Percentiles rank a stretch among this genome's conserved stretches.
Conservation (phyloP, 176 grass and related monocot genomes). For the Cocos nucifera region DNA sequence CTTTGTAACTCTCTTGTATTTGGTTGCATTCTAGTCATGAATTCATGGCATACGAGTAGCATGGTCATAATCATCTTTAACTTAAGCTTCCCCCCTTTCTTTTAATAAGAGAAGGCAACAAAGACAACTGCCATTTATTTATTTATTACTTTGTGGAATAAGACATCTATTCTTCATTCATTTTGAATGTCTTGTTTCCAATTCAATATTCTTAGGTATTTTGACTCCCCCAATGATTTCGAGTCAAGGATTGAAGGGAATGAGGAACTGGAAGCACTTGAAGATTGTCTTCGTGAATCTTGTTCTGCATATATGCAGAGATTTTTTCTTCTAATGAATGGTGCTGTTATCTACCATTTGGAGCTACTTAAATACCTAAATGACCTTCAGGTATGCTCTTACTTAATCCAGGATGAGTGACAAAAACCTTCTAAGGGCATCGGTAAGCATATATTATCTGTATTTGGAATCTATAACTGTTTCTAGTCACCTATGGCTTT, state of each 20-base stretch:
- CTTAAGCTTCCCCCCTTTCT: no score
- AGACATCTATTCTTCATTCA: no score
- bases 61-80: no score
- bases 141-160: no score
- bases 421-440: background rate
- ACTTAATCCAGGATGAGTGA: background rate
- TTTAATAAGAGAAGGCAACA: no score
- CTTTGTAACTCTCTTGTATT: no score
- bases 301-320: slow-evolving; percentile 48
- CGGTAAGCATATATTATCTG: no score
- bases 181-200: background rate
- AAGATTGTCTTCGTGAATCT: slow-evolving; percentile 61
- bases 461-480: no score
- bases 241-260: slow-evolving; percentile 53
- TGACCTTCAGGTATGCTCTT: slow-evolving; percentile 42
- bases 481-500: no score
- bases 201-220: slow-evolving; percentile 31
- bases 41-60: no score
- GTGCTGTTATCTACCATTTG: slow-evolving; percentile 41
- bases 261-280: slow-evolving; percentile 41
- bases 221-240: slow-evolving; percentile 51
- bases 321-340: slow-evolving; percentile 56
- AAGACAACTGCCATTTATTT: no score
- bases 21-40: no score
- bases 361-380: slow-evolving; percentile 56